Conservation (phyloP, 257 asterid species). For the Oldenlandia corymbosa region DNA sequence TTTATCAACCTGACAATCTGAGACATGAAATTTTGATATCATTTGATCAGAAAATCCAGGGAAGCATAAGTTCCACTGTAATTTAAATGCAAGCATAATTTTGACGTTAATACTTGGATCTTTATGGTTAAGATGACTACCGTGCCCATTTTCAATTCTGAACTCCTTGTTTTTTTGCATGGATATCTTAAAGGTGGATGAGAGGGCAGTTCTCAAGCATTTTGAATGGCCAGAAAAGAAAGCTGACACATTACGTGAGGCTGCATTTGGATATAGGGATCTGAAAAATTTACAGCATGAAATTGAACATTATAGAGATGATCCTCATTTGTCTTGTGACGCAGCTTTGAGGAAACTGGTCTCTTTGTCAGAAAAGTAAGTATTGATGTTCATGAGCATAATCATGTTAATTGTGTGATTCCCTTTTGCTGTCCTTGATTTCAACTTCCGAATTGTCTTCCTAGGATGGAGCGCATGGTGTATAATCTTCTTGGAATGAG, state of each 20-base stretch:
- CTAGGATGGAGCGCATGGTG: conserved; percentile 78
- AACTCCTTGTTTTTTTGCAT: conserved; percentile 9
- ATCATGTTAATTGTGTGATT: background rate
- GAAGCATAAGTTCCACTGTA: no score
- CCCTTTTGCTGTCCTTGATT: background rate
- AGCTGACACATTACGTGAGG: conserved; percentile 83
- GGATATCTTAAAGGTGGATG: conserved; percentile 60
- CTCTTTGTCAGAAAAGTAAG: conserved; percentile 74
- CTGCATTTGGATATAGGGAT: conserved; percentile 83
- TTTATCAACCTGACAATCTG: background rate
- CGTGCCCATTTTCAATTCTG: background rate
- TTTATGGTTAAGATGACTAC: background rate
- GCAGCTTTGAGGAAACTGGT: conserved; percentile 66
- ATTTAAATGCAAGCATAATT: background rate
- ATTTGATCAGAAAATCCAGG: no score
- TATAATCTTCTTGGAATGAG: conserved; percentile 64
- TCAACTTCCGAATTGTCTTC: conserved; percentile 1
- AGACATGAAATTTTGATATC: no score
- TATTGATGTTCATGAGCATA: background rate
- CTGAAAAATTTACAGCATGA: conserved; percentile 70
- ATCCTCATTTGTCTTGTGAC: conserved; percentile 65
- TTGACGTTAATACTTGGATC: background rate
- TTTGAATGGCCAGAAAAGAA: conserved; percentile 95
- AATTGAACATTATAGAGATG: conserved; percentile 53
- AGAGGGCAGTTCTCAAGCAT: conserved; percentile 91